Percentiles rank a stretch among this genome's conserved stretches.
phyloP scores from a whole-genome alignment of 208 protist species.

The Crithidia fasciculata region DNA sequence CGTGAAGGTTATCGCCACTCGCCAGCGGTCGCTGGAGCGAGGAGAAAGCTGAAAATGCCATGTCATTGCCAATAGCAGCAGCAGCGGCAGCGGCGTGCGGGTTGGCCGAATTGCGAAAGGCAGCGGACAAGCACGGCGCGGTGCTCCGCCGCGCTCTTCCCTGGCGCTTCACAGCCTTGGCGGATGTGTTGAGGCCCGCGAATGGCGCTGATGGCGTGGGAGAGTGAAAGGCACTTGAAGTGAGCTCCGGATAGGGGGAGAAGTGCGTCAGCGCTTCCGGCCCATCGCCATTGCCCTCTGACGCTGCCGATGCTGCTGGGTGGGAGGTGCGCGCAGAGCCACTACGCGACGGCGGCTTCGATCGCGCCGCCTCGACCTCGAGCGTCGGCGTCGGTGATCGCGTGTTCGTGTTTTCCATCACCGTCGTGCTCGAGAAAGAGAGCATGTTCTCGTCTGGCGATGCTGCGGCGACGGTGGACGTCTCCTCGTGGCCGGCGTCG shows the following conservation, averaged over 20 bases:
- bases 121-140: conserved; percentile 1
- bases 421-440: conserved; percentile 14
- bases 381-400: neutral
- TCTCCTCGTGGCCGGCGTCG: neutral
- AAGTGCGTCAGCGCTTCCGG: conserved; percentile 20
- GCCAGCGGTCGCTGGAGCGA: neutral
- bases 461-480: neutral
- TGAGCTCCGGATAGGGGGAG: conserved; percentile 4
- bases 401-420: neutral
- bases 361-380: neutral
- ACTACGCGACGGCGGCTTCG: neutral
- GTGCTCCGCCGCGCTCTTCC: neutral
- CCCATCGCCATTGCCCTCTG: neutral
- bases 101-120: neutral
- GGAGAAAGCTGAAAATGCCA: neutral
- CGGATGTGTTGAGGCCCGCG: neutral
- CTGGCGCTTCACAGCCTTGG: neutral
- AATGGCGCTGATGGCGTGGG: neutral
- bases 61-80: neutral
- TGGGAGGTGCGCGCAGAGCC: neutral
- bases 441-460: conserved; percentile 4
- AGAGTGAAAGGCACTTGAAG: neutral
- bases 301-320: neutral
- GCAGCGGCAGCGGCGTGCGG: neutral
- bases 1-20: neutral